These are phyloP conservation scores for Penicillium sp. DNA, from an alignment of 2,329 filamentous ascomycete genomes.

Conservation along the genomic window DNA sequence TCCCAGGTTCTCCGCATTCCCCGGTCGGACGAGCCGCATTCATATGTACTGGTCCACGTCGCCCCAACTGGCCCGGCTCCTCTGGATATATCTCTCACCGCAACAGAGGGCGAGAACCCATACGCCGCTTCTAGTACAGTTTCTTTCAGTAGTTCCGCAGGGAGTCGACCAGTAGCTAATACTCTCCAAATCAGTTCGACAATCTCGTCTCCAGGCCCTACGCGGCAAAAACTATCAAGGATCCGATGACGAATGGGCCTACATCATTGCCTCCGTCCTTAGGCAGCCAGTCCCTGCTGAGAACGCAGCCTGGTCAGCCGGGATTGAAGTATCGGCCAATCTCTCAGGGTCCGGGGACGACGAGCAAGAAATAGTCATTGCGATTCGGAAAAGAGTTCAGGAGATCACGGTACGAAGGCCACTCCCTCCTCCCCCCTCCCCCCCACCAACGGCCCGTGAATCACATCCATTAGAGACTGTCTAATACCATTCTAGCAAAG, in stretches of 20 bases:
- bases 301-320: conserved; percentile 27
- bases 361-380: conserved; percentile 44
- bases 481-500: conserved; percentile 48
- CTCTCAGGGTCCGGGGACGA: conserved; percentile 32
- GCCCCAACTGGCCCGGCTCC: conserved; percentile 38
- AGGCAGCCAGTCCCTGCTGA: conserved; percentile 30
- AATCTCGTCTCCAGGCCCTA: conserved; percentile 42
- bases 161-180: conserved; percentile 18
- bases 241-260: conserved; percentile 47
- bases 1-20: conserved; percentile 54
- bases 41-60: conserved; percentile 57
- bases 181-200: conserved; percentile 38
- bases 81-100: conserved; percentile 59
- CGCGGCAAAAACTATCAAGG: conserved; percentile 50
- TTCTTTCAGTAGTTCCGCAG: background rate
- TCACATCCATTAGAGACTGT: background rate
- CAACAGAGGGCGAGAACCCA: conserved; percentile 61
- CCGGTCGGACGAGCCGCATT: conserved; percentile 47
- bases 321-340: conserved; percentile 40
- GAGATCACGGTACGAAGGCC: conserved; percentile 52
- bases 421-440: background rate
- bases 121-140: conserved; percentile 53
- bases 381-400: conserved; percentile 49
- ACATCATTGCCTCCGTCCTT: conserved; percentile 42
- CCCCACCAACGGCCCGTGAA: conserved; percentile 9